Percentiles rank a stretch among this genome's conserved stretches.
These are phyloP conservation scores for Mortierella alpina DNA, from an alignment of 192 early-diverging fungal genomes.

Conservation along the genomic window DNA sequence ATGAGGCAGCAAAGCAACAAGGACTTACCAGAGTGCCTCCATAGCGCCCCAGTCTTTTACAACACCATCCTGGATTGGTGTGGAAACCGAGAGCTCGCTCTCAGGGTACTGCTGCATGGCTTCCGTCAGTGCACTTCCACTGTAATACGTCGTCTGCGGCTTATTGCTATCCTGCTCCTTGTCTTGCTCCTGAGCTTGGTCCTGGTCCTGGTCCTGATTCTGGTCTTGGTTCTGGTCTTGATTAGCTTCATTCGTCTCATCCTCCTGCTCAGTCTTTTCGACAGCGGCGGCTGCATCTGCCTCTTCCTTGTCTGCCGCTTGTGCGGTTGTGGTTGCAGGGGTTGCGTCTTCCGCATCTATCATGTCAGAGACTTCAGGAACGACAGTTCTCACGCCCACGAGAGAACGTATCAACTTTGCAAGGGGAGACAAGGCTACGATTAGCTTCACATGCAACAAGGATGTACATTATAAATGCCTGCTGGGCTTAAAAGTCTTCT, in stretches of 20 bases:
- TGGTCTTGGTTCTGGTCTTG: slow-evolving; percentile 11
- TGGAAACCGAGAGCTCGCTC: slow-evolving; percentile 37
- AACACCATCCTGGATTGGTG: slow-evolving; percentile 68
- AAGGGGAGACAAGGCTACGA: background rate
- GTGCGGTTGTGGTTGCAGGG: slow-evolving; percentile 5
- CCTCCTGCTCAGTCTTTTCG: slow-evolving; percentile 18
- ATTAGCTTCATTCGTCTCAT: background rate
- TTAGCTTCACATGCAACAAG: background rate
- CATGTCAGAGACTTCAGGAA: slow-evolving; percentile 15
- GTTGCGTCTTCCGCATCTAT: background rate
- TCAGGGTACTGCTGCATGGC: slow-evolving; percentile 39
- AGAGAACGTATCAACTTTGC: slow-evolving; percentile 38
- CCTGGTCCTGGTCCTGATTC: slow-evolving; percentile 14
- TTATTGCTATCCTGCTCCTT: slow-evolving; percentile 22
- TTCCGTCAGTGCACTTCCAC: slow-evolving; percentile 31
- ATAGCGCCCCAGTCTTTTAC: slow-evolving; percentile 81
- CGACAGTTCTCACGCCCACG: slow-evolving; percentile 28
- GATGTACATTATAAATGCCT: background rate
- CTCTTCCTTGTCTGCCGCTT: slow-evolving; percentile 2
- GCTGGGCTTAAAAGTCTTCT: background rate
- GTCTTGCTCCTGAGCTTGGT: slow-evolving; percentile 3
- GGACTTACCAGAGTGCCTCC: slow-evolving; percentile 71
- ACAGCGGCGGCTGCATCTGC: slow-evolving; percentile 36
- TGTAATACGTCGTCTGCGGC: slow-evolving; percentile 40
- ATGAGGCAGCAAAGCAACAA: background rate